Conservation (phyloP, 257 asterid genomes). For the Solanum gracilifrons region DNA sequence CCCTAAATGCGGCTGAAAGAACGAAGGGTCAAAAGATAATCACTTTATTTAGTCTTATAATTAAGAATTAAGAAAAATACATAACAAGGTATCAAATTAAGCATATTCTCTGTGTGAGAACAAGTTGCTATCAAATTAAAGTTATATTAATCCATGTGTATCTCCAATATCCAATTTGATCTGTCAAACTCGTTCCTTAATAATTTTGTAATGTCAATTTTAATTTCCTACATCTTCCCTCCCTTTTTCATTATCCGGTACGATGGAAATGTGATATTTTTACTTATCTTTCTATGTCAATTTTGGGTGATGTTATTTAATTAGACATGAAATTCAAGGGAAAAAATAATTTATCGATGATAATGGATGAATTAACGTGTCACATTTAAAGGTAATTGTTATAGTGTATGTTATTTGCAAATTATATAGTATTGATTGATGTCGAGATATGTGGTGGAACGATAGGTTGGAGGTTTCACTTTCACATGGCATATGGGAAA, state of each 20-base stretch:
- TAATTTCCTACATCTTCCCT: too few relatives aligned
- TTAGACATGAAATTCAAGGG: not conserved
- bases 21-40: not conserved
- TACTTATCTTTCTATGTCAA: not conserved
- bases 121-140: not conserved
- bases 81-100: not conserved
- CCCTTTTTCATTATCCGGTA: not conserved
- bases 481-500: not conserved
- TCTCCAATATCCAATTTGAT: too few relatives aligned
- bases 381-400: not conserved
- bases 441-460: fast-evolving
- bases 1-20: not conserved
- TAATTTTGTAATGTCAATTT: too few relatives aligned
- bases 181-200: too few relatives aligned
- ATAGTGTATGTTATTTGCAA: not conserved
- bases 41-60: not conserved
- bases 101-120: not conserved
- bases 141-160: not conserved
- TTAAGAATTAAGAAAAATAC: not conserved
- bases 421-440: not conserved
- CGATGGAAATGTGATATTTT: not conserved
- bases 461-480: not conserved
- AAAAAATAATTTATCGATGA: not conserved
- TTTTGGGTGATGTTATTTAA: not conserved
- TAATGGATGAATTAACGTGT: not conserved